Evolutionary conservation across 2,329 filamentous ascomycete genomes (phyloP).

Genomic region (Talaromyces pinophilus): DNA sequence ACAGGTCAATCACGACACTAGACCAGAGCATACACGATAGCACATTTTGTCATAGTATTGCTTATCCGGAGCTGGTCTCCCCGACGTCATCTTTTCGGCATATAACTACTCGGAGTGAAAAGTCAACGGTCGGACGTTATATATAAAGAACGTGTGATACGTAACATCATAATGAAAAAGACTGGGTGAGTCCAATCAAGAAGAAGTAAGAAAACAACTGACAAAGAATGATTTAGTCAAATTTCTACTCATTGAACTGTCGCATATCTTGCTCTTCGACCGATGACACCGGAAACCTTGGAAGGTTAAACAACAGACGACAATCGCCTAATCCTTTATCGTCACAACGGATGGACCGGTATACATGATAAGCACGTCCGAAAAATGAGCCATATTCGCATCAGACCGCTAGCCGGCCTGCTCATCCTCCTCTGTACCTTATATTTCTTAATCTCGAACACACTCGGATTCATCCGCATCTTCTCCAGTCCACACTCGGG

Average conservation of each 20-base stretch:
- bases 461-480: constrained; percentile 16
- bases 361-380: background rate
- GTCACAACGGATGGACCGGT: background rate
- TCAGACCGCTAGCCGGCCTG: constrained; percentile 12
- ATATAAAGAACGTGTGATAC: background rate
- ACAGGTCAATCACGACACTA: background rate
- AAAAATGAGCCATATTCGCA: constrained; percentile 13
- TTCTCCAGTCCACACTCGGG: constrained; percentile 20
- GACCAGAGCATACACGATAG: background rate
- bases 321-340: background rate
- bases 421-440: background rate
- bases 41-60: background rate
- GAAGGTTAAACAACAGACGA: background rate
- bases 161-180: background rate
- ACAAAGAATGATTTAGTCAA: background rate
- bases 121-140: background rate
- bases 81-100: background rate
- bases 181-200: background rate
- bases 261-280: background rate
- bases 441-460: constrained; percentile 5
- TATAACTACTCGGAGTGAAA: background rate
- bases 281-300: background rate
- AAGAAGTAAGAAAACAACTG: background rate
- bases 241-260: background rate
- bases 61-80: constrained; percentile 1